These are phyloP conservation scores for Arabidopsis arenosa DNA, from an alignment of 345 rosid genomes.

Conservation along the genomic window DNA sequence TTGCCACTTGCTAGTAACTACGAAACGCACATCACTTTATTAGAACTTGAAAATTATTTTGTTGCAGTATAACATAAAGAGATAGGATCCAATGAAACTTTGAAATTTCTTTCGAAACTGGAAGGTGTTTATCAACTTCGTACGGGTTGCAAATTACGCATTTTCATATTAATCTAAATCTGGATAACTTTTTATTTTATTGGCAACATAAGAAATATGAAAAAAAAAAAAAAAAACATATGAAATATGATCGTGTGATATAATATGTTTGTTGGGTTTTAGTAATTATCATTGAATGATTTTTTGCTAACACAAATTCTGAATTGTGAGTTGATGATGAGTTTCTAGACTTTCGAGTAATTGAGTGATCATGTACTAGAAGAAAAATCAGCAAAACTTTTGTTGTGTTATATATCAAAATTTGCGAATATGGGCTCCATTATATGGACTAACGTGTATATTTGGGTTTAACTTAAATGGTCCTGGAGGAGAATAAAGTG, in stretches of 20 bases:
- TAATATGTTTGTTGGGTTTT: background rate
- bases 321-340: background rate
- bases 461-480: background rate
- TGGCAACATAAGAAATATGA: background rate
- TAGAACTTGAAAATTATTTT: background rate
- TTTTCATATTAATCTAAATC: background rate
- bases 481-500: constrained; percentile 27
- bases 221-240: too few relatives aligned
- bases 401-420: too few relatives aligned
- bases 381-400: too few relatives aligned
- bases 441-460: background rate
- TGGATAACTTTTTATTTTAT: background rate
- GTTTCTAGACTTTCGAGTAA: background rate
- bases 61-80: background rate
- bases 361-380: background rate
- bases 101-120: background rate
- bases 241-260: background rate
- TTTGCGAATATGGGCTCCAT: too few relatives aligned
- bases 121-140: background rate
- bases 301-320: background rate
- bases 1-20: background rate
- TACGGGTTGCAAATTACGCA: background rate
- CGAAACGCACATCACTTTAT: background rate
- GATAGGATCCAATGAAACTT: background rate
- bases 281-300: too few relatives aligned